A percentile compares a stretch with the other conserved stretches of the same genome.
phyloP scores from a whole-genome alignment of 169 alveolate species.

The Cryptosporidium sp. region DNA sequence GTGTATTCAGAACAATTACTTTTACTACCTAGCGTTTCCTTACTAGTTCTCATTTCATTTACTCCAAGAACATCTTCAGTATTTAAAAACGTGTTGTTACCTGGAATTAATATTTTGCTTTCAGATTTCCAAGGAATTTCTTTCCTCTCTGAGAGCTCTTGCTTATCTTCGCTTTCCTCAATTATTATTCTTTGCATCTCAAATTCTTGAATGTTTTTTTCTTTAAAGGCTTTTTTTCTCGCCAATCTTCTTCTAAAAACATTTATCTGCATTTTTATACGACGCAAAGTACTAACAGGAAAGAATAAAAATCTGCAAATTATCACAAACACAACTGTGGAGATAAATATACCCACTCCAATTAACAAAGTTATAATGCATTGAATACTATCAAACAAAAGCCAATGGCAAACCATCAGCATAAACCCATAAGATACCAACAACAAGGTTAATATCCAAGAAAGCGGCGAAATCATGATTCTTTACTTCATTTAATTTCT shows the following conservation, averaged over 20 bases:
- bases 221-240: conserved; percentile 3
- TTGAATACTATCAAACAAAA: conserved; percentile 7
- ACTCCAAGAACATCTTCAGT: background rate
- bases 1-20: background rate
- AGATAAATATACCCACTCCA: conserved; percentile 28
- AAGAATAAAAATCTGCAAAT: conserved; percentile 5
- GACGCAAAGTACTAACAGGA: conserved; percentile 33
- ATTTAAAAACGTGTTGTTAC: background rate
- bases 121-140: background rate
- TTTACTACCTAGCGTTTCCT: conserved; percentile 6
- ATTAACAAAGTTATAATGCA: conserved; percentile 15
- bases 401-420: conserved; percentile 31
- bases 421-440: conserved; percentile 26
- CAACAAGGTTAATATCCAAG: conserved; percentile 23
- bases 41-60: background rate
- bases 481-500: background rate
- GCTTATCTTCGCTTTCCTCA: conserved; percentile 16
- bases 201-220: background rate
- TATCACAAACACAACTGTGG: conserved; percentile 9
- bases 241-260: conserved; percentile 11
- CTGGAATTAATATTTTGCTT: background rate
- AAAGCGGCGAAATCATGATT: conserved; percentile 23
- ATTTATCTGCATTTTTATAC: conserved; percentile 22
- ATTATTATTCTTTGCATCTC: conserved; percentile 15
- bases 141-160: conserved; percentile 9